Base-by-base conservation (phyloP, 208 protist species). In the Acanthamoeba sp. region DNA sequence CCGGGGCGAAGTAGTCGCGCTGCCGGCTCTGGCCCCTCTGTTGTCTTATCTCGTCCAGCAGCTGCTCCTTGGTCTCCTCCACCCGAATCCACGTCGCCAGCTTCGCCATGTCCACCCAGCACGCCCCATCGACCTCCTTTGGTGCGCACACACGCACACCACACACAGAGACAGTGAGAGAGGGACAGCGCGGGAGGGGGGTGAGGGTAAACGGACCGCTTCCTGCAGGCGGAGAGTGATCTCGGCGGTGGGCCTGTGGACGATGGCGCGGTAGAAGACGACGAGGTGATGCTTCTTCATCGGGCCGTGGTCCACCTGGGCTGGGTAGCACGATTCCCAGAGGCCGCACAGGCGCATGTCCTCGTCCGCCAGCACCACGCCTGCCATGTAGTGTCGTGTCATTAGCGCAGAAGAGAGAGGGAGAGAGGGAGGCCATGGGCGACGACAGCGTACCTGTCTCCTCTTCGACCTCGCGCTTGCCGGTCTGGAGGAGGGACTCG, bases 401-500 rank as follows among this genome's bases (percentile, higher is more conserved):
- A n/a, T n/a, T n/a, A n/a, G n/a, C n/a, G n/a, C n/a, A n/a, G n/a
- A n/a, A n/a, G n/a, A n/a, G n/a, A n/a, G n/a, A n/a, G n/a, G n/a
- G n/a, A n/a, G n/a, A n/a, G n/a, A n/a, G n/a, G n/a, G n/a, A n/a
- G n/a, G n/a, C n/a, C n/a, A n/a, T n/a, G n/a, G n/a, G n/a, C n/a
- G 38, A 34, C 32, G 64, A 52, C 27, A 48, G 42, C 0, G 93
- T 20, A 66, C 94, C 94, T 24, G 94, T 95, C 42, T 96, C 95
- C 80, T 96, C 95, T 9, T 69, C 12, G 2, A 95, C 42, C 45
- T 96, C 95, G n/a, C 95, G 59, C 16, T 89, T 16, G 24, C 59
- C 93, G 6, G 95, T 94, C 5, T 96, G 59, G 18, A 94, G 24
- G 34, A 96, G 45, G 9, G 66, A 48, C 42, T 96, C 95, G 18